Evolutionary conservation across 257 asterid genomes (phyloP), one percentile per base, ranked within the genome.

Genomic region (Nicotiana paniculata): DNA sequence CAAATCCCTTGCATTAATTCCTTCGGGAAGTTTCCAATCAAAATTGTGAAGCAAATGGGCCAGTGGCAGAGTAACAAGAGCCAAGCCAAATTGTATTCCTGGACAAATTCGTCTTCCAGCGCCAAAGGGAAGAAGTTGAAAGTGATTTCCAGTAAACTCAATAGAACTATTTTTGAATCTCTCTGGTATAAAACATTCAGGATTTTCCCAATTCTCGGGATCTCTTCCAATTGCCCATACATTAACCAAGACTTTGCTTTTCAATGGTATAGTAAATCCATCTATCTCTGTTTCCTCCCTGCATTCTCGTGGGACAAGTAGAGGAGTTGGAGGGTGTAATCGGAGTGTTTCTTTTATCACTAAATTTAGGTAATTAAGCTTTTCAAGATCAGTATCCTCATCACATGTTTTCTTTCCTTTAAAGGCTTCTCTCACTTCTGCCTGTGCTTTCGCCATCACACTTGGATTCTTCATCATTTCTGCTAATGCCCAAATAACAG

Each of bases 151-250:
- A 0, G 3, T 1, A 21, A 58, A 81, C 61, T 84, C 87, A 54
- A 64, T 4, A 17, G 30, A 21, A 39, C 18, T 85, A 0, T 66
- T 68, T 6, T 81, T 81, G 13, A 81, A 85, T 58, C 87, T 76
- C 48, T 85, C 85, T 3, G 87, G 87, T 6, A 15, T 17, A 48
- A 85, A 85, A 3, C 37, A 46, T 21, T 81, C 82, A 0, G 77
- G 6, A 4, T 85, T 74, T 15, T 10, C 1, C 87, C 87, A 81
- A 16, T 43, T 39, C 7, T 53, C 26, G 0, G 80, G 83, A 55
- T 85, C 87, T 57, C 87, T 81, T 39, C 66, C 87, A 4, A 85
- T 8, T 3, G 84, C 86, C 84, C 86, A 84, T 8, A 21, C 76
- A 9, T 84, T 84, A 2, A 84, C 54, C 24, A 85, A 0, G 43